Conservation (phyloP, 495 filamentous ascomycete species). For the Tuber indicum region DNA sequence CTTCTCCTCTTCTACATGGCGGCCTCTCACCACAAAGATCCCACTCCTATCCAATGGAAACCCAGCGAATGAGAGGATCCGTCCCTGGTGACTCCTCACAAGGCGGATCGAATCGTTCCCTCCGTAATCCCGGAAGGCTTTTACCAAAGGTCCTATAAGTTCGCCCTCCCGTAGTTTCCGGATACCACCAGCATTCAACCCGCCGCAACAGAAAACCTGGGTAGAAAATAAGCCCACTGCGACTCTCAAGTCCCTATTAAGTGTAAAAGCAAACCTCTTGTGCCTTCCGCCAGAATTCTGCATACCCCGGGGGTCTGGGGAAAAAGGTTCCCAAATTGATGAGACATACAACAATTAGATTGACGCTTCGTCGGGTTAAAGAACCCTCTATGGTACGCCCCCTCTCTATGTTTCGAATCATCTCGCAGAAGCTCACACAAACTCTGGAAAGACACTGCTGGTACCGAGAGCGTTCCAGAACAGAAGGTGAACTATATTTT, state of each 20-base stretch:
- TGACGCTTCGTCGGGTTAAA: constrained; percentile 8
- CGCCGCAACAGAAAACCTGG: not conserved
- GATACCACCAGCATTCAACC: not conserved
- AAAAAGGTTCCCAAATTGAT: constrained; percentile 11
- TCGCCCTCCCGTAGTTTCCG: not conserved
- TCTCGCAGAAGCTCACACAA: constrained; percentile 10
- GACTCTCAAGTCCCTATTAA: not conserved
- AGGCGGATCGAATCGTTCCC: not conserved
- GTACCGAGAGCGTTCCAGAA: not conserved
- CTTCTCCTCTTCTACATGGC: not conserved
- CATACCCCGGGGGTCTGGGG: not conserved
- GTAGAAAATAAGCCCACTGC: not conserved
- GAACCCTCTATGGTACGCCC: not conserved
- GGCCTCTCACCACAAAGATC: not conserved
- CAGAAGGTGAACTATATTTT: constrained; percentile 9
- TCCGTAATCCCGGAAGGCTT: not conserved
- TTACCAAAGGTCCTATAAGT: not conserved
- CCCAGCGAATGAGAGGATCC: not conserved
- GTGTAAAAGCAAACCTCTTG: constrained; percentile 11
- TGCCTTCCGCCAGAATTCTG: constrained; percentile 3
- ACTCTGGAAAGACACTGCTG: not conserved
- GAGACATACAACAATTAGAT: constrained; percentile 11
- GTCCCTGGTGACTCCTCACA: not conserved
- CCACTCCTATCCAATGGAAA: not conserved
- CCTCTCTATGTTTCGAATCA: not conserved